Base-by-base conservation (phyloP, 495 filamentous ascomycete genomes). In the Friedmanniomyces simplex region DNA sequence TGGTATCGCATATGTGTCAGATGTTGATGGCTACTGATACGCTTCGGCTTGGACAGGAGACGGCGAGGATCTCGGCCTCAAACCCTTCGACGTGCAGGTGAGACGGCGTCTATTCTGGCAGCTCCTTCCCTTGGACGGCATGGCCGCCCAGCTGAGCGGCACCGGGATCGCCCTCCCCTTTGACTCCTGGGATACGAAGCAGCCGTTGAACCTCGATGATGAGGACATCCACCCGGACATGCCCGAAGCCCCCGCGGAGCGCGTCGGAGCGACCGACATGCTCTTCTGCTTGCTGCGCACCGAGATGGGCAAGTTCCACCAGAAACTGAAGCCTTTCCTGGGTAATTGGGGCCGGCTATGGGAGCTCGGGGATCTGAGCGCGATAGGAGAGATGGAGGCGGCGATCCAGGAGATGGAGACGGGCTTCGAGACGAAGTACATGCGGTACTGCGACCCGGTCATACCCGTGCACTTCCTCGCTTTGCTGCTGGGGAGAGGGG, bases 71-170 rank as follows among this genome's bases (percentile, higher is more conserved):
- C 50, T 60, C 0, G 56, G 61, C 0, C 20, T 67, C 0, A 49
- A 54, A 18, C 64, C 64, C 16, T 67, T 67, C 37, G 62, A 64
- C 30, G 49, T 54, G n/a, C 51, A 67, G 42, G 57, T 67, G 43
- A 37, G 59, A 1, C 48, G 62, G 16, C 46, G 65, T 13, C 48
- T 67, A 8, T 67, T 62, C 54, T 62, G 63, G 65, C 63, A 65
- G 37, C 30, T 67, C 21, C 25, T 56, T 12, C 58, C 62, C n/a
- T 50, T 66, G 11, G 65, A 67, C 45, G 42, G 57, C 26, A 42
- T 63, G 1, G 54, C 63, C 0, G 43, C 48, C 2, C 57, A 61
- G 25, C 39, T 66, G 16, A 46, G 57, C 30, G 60, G 63, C 28
- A 54, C 57, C 22, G 54, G 57, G 12, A 64, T 63, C 6, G 43